Evolutionary conservation across 2,329 filamentous ascomycete species (phyloP).

Genomic region (Fusarium kyushuense): DNA sequence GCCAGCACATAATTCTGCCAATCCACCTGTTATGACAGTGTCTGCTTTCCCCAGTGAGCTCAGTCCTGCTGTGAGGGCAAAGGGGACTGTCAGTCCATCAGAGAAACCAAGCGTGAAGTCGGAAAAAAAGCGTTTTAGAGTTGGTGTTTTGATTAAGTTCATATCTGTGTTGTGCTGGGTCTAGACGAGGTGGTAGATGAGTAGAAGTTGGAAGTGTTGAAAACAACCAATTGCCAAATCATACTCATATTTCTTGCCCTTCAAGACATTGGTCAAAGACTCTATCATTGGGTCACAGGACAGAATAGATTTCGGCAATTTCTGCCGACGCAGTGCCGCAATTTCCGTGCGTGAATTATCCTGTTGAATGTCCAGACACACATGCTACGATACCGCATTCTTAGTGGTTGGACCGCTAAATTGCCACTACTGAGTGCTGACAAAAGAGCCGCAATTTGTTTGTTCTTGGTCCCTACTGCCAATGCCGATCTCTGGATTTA

Average conservation of each 20-base stretch:
- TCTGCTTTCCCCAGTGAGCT: constrained; percentile 70
- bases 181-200: neutral
- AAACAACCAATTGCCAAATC: too few species aligned
- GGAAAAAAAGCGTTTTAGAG: constrained; percentile 60
- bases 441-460: constrained; percentile 8
- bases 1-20: constrained; percentile 78
- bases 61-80: constrained; percentile 78
- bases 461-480: constrained; percentile 4
- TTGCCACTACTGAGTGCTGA: constrained; percentile 3
- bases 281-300: constrained; percentile 12
- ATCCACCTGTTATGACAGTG: constrained; percentile 74
- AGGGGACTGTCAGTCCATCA: constrained; percentile 80
- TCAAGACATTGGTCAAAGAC: neutral
- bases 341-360: constrained; percentile 7
- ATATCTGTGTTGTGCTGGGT: neutral
- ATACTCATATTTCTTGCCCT: accelerated
- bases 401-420: constrained; percentile 19
- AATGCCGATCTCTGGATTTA: neutral
- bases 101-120: constrained; percentile 80
- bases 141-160: constrained; percentile 46
- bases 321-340: constrained; percentile 5
- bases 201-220: accelerated
- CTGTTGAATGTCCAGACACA: neutral
- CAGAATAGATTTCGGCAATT: constrained; percentile 21
- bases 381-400: constrained; percentile 27